Evolutionary conservation across 2,329 filamentous ascomycete genomes (phyloP), one percentile per base, ranked within the genome.

Genomic region (Aspergillus glaucus): DNA sequence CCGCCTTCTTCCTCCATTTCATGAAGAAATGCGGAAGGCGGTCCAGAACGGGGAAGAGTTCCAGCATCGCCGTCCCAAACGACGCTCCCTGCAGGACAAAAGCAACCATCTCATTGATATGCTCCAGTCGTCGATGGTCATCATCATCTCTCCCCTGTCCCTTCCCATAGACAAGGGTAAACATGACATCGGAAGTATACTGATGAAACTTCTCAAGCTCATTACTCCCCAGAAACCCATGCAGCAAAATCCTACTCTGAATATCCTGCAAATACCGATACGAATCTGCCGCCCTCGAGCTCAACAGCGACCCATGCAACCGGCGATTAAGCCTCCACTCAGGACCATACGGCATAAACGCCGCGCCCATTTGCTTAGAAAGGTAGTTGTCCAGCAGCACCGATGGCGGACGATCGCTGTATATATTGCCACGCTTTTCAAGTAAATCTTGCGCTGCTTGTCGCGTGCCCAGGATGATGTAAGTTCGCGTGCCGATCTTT

Each of bases 141-240:
- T 69, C 72, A 50, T 78, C 72, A 46, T 55, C 52, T 21, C 48
- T 53, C 3, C 54, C 47, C 44, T 77, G 73, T 6, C 75, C 71
- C 48, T 76, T 74, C 0, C 77, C 76, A 53, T 78, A 79, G 4
- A 75, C 68, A 3, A 78, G 72, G 4, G 70, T 75, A 51, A 78
- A 76, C 5, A 77, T 75, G 28, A 79, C 66, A 51, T 71, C 75
- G 1, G 71, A 69, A 0, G 75, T 75, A 53, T 75, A 79, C 0
- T 73, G 66, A 54, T 77, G 72, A 21, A 78, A 66, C 15, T 71
- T 63, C 44, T 71, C 68, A 51, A 75, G 78, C 21, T 67, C 66
- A 1, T 54, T 48, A 4, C 62, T 62, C 3, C 61, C 48, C 10
- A 79, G 59, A 5, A 79, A 59, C 6, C 74, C 67, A 49, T 55